phyloP scores from a whole-genome alignment of 805 yeast genomes.

The Suhomyces sp. region DNA sequence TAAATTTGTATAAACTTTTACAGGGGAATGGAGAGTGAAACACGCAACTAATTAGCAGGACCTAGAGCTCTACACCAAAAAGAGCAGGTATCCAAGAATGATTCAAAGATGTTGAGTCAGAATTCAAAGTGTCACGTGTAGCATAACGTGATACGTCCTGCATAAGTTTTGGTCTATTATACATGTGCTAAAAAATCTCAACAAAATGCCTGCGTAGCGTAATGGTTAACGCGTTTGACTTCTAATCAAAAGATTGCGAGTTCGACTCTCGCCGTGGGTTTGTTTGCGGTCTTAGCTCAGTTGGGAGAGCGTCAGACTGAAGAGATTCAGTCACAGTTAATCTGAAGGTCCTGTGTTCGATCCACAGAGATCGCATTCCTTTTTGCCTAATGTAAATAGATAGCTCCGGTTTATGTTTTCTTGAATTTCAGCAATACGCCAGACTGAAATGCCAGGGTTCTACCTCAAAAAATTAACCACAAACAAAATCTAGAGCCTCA shows the following conservation, averaged over 20 bases:
- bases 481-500: no score
- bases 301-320: slow-evolving; percentile 41
- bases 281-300: slow-evolving; percentile 33
- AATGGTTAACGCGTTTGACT: slow-evolving; percentile 25
- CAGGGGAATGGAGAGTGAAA: no score
- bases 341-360: slow-evolving; percentile 91
- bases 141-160: no score
- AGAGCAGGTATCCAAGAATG: no score
- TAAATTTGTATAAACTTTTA: no score
- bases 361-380: slow-evolving; percentile 67
- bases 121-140: no score
- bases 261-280: slow-evolving; percentile 25
- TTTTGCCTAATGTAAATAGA: slow-evolving; percentile 6
- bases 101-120: no score
- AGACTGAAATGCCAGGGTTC: no score
- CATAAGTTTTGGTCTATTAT: neutral
- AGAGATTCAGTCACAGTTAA: slow-evolving; percentile 34
- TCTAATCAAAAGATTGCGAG: slow-evolving; percentile 25
- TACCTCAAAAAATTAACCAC: no score
- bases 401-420: neutral
- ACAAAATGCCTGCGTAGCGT: slow-evolving; percentile 17
- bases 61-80: no score
- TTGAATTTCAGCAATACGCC: neutral
- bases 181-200: neutral
- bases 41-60: no score